phyloP scores from a whole-genome alignment of 306 rosid genomes.

The Quercus berberidifolia region DNA sequence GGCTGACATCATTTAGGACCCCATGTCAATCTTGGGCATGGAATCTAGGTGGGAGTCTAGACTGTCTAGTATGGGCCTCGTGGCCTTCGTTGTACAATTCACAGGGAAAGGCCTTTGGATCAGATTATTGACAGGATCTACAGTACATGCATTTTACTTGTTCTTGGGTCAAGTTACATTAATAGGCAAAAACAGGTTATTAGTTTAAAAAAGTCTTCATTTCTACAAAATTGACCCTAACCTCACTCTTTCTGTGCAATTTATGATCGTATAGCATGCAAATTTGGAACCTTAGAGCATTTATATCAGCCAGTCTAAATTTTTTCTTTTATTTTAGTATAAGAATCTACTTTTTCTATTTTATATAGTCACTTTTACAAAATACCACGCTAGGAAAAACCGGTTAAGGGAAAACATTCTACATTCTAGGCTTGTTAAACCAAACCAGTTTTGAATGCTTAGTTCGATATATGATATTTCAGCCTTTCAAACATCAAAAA shows the following conservation, averaged over 20 bases:
- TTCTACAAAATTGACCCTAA: too few species aligned
- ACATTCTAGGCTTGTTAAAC: too few species aligned
- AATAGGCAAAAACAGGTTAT: background rate
- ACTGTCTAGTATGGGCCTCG: background rate
- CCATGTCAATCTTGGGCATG: background rate
- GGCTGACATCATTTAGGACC: background rate
- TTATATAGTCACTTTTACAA: too few species aligned
- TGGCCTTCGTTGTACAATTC: background rate
- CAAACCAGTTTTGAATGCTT: too few species aligned
- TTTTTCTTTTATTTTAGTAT: too few species aligned
- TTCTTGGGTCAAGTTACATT: background rate
- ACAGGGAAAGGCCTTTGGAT: background rate
- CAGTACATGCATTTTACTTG: background rate
- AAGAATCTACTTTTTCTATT: too few species aligned
- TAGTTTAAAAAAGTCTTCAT: background rate
- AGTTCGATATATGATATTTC: too few species aligned
- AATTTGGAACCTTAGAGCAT: too few species aligned
- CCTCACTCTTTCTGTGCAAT: background rate
- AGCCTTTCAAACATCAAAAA: too few species aligned
- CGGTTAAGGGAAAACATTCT: too few species aligned
- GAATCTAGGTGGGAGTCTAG: background rate
- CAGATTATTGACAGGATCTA: background rate
- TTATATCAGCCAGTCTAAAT: too few species aligned
- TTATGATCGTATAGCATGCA: background rate
- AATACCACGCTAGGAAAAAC: fast-evolving